Evolutionary conservation across 768 basidiomycete species (phyloP).

Genomic region (Tricholoma hemisulphureum): DNA sequence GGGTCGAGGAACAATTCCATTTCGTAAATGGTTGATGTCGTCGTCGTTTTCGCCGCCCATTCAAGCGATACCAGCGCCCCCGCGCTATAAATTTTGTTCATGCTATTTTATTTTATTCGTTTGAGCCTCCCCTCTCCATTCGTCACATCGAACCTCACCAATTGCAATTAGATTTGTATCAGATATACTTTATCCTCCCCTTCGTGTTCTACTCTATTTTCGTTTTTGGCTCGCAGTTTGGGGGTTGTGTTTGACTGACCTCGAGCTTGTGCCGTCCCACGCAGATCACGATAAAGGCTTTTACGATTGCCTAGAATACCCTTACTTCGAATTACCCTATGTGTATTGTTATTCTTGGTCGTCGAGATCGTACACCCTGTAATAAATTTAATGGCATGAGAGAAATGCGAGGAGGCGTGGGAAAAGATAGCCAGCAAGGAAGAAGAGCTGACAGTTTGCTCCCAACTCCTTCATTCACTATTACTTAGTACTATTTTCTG

Average conservation of each 20-base stretch:
- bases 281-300: conserved; percentile 13
- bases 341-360: conserved; percentile 22
- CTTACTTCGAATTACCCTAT: conserved; percentile 11
- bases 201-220: not conserved
- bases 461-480: conserved; percentile 43
- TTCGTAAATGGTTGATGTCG: conserved; percentile 27
- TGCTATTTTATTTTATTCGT: conserved; percentile 7
- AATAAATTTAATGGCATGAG: conserved; percentile 16
- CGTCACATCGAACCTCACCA: conserved; percentile 4
- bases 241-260: not conserved
- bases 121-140: not conserved
- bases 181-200: conserved; percentile 26
- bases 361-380: conserved; percentile 7
- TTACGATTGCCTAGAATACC: conserved; percentile 20
- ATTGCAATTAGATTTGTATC: conserved; percentile 30
- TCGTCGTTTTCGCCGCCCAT: conserved; percentile 11
- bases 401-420: conserved; percentile 35
- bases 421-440: conserved; percentile 33
- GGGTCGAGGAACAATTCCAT: conserved; percentile 37
- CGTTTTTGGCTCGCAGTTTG: not conserved
- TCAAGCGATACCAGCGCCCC: not conserved
- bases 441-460: conserved; percentile 32
- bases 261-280: conserved; percentile 10
- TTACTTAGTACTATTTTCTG: conserved; percentile 58
- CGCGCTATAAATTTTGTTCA: not conserved